Evolutionary conservation across 2,329 filamentous ascomycete genomes (phyloP), one percentile per base, ranked within the genome.

Genomic region (Penicillium sp.): DNA sequence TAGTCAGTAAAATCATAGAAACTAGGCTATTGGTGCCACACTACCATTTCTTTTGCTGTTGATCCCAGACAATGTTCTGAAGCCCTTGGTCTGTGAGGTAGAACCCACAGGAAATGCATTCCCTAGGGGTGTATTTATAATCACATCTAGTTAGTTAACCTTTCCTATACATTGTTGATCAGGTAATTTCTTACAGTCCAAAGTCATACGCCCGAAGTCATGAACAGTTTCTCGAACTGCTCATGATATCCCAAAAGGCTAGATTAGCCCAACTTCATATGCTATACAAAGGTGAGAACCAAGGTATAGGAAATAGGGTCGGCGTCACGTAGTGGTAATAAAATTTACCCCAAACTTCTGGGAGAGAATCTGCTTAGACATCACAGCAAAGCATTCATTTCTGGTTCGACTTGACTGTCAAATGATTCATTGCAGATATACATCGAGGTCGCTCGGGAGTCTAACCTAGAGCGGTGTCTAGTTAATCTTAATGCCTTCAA

Each of bases 321-420:
- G 16, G 27, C 23, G n/a, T 36, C 69, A 92, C 5, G 11, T 31
- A 31, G 29, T 13, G 5, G 11, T 31, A 31, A 13, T 13, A 13
- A 5, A 13, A 0, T 31, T 5, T 31, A 31, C 10, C 29, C 4
- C 31, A 33, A 4, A 33, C 31, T 33, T 6, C 31, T 33, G 31
- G 9, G 9, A 33, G 90, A 45, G 81, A 84, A 11, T 84, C 84
- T 2, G 87, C 86, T 0, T 88, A 6, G 88, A 1, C 82, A 86
- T 88, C 87, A 91, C 68, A 92, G 88, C 0, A 79, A 69, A 86
- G 85, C 3, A 92, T 78, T 13, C 88, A 82, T 73, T 90, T 90
- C 6, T 87, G 75, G 72, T 92, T 68, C 33, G 82, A 82, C 16
- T 81, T 82, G 57, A 84, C 78, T 11, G 83, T 69, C 68, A 91